Evolutionary conservation across 257 asterid genomes (phyloP), one percentile per base, ranked within the genome.

Genomic region (Handroanthus guayacan): DNA sequence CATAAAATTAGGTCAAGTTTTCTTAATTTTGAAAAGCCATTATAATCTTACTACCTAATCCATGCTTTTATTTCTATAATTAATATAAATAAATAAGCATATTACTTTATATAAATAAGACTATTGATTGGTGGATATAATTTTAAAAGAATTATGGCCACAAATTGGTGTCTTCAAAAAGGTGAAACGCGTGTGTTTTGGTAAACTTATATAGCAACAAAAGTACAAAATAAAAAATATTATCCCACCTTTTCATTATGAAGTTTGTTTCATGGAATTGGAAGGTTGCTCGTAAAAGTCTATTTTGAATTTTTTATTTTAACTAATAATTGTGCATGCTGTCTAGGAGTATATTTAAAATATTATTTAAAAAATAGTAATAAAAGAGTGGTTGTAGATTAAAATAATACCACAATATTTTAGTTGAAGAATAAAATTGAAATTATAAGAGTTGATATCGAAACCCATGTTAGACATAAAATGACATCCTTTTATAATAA

Each of bases 1-100:
- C 79, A 75, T 52, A 41, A 75, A 43, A 64, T 75, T 65, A 78
- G 82, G 78, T 64, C 48, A 66, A 34, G 58, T 55, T 62, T 55
- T 51, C 36, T 61, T 68, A 62, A 61, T 62, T 74, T 78, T 25
- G 44, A 45, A 70, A 71, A 62, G 20, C 17, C 69, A 52, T 70
- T 45, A 44, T 7, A 54, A 72, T 54, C 62, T 31, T 78, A 38
- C 55, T 69, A 71, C 82, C 82, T 71, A 78, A 71, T 78, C 56
- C 81, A 37, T 52, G 71, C 37, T 69, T 69, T 16, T 16, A n/a
- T 16, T 44, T 45, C 58, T 50, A 9, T 20, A n/a, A 17, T 34
- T 36, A 41, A 25, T 65, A 45, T 14, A 20, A 25, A 66, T 39
- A 16, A 50, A 6, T 77, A 55, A 65, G 4, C 38, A 66, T 13